phyloP scores from a whole-genome alignment of 2,329 filamentous ascomycete genomes.

The Ilyonectria robusta region DNA sequence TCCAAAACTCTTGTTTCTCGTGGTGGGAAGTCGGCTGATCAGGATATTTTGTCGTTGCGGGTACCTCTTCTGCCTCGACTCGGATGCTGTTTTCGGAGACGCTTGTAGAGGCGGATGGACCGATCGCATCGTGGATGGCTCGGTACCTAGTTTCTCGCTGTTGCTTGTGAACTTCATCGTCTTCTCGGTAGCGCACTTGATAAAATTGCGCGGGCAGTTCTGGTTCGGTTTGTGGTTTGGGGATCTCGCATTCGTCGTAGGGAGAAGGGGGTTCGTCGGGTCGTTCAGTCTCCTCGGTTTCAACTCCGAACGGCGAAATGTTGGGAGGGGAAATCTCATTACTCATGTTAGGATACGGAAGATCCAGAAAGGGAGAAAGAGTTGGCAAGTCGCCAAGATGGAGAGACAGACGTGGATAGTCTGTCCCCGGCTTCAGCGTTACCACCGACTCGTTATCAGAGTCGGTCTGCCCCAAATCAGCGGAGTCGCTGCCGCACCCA shows the following conservation, averaged over 20 bases:
- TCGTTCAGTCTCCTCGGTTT: background rate
- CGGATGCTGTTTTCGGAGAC: background rate
- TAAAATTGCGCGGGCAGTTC: background rate
- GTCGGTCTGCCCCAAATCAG: constrained; percentile 10
- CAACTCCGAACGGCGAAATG: background rate
- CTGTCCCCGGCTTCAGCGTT: constrained; percentile 31
- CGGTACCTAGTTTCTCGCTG: background rate
- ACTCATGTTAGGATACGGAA: constrained; percentile 24
- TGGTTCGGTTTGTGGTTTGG: background rate
- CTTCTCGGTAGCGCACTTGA: background rate
- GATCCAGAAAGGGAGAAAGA: constrained; percentile 46
- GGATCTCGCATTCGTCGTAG: background rate
- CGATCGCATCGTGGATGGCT: background rate
- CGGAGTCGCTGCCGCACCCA: background rate
- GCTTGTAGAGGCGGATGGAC: too few relatives aligned
- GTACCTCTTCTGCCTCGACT: background rate
- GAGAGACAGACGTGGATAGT: constrained; percentile 51
- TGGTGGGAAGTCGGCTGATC: background rate
- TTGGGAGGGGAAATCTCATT: background rate
- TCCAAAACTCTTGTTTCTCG: background rate
- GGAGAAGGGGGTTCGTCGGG: too few relatives aligned
- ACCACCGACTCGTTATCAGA: constrained; percentile 43
- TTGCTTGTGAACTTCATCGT: background rate
- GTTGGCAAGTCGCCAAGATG: constrained; percentile 47
- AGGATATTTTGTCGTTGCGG: background rate